Conservation (phyloP, 1,139 yeast species). For the Torulaspora globosa region DNA sequence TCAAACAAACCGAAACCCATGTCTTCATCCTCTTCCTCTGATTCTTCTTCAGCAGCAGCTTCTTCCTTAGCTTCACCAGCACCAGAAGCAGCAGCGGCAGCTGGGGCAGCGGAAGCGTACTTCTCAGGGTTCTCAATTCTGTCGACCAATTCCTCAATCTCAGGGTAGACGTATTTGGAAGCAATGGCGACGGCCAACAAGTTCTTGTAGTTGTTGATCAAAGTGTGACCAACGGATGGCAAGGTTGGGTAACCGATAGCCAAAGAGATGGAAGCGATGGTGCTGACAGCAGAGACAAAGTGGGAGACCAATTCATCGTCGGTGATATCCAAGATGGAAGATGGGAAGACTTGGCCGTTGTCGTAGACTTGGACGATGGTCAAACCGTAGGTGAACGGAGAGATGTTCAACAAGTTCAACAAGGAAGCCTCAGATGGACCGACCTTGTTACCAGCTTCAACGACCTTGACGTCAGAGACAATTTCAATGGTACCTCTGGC, state of each 20-base stretch:
- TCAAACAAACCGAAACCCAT: conserved; percentile 99
- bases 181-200: conserved; percentile 97
- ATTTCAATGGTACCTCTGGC: conserved; percentile 99
- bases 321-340: conserved; percentile 95
- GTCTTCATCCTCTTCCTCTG: conserved; percentile 72
- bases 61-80: conserved; percentile 65
- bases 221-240: conserved; percentile 98
- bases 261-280: conserved; percentile 93
- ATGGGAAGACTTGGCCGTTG: conserved; percentile 97
- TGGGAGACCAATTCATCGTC: conserved; percentile 92
- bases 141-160: conserved; percentile 98
- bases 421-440: conserved; percentile 99
- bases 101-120: conserved; percentile 96
- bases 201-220: conserved; percentile 99
- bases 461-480: conserved; percentile 95
- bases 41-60: conserved; percentile 74
- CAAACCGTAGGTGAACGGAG: conserved; percentile 99
- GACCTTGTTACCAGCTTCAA: conserved; percentile 77
- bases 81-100: conserved; percentile 65
- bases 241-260: conserved; percentile 99
- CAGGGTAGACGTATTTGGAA: conserved; percentile 98
- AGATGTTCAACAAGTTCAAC: conserved; percentile 98
- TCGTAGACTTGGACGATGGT: conserved; percentile 95
- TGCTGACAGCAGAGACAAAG: conserved; percentile 88
- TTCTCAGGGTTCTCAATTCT: conserved; percentile 99